These are phyloP conservation scores for Parsonsia alboflavescens DNA, from an alignment of 257 asterid species.

Conservation along the genomic window DNA sequence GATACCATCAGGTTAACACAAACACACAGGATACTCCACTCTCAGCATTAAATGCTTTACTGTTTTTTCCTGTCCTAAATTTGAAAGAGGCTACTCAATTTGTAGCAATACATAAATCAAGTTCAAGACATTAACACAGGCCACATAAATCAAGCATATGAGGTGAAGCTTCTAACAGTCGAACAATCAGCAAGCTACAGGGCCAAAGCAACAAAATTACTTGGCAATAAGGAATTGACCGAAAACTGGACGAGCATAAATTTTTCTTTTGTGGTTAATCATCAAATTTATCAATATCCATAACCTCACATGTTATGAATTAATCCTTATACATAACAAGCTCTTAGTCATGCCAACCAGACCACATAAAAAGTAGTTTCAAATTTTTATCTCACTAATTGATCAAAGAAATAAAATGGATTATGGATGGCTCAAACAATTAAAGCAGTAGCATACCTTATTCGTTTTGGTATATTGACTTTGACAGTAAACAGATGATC, in stretches of 20 bases:
- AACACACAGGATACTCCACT: neutral
- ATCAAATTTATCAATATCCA: neutral
- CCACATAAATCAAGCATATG: neutral
- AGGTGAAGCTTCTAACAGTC: neutral
- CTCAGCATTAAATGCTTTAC: neutral
- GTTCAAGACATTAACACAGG: neutral
- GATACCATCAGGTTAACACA: neutral
- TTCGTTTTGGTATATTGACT: slow-evolving; percentile 86
- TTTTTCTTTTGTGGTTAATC: neutral
- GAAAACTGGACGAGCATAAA: neutral
- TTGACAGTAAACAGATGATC: slow-evolving; percentile 88
- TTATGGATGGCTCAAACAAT: neutral
- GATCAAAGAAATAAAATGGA: neutral
- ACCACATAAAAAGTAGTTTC: neutral
- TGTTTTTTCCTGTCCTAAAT: neutral
- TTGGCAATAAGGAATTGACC: neutral
- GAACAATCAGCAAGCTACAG: neutral
- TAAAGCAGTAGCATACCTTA: slow-evolving; percentile 40
- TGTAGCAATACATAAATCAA: neutral
- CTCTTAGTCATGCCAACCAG: neutral
- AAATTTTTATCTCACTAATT: neutral
- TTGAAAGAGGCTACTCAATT: neutral
- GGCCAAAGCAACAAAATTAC: neutral
- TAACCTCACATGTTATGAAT: neutral
- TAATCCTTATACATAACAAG: neutral